Conservation (phyloP, 345 rosid genomes). For the Laguncularia racemosa region DNA sequence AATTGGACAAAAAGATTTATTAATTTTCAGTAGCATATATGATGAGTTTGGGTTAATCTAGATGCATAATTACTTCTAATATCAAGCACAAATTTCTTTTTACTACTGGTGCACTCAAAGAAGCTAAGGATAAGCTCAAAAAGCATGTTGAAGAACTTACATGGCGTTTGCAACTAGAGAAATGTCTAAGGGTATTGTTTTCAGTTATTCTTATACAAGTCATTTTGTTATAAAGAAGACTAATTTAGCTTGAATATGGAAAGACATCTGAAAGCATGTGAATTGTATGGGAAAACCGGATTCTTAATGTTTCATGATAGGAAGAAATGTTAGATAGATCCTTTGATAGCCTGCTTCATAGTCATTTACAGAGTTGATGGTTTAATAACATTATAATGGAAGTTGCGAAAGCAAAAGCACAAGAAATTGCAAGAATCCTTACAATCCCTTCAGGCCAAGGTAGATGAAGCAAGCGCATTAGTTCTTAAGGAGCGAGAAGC, state of each 20-base stretch:
- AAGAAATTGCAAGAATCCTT: conserved; percentile 31
- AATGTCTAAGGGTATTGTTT: conserved; percentile 31
- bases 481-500: conserved; percentile 30
- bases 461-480: conserved; percentile 31
- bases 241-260: too few relatives aligned
- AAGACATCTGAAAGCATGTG: too few relatives aligned
- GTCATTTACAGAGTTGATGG: neutral
- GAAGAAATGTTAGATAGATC: too few relatives aligned
- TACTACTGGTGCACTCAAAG: conserved; percentile 27
- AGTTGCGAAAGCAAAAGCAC: conserved; percentile 36
- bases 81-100: too few relatives aligned
- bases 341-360: neutral
- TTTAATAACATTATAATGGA: conserved; percentile 1
- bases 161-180: conserved; percentile 43
- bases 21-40: too few relatives aligned
- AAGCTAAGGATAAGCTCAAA: conserved; percentile 46
- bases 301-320: too few relatives aligned
- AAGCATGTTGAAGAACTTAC: conserved; percentile 45
- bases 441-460: conserved; percentile 34
- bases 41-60: too few relatives aligned
- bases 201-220: neutral
- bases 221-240: neutral
- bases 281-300: too few relatives aligned
- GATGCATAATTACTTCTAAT: too few relatives aligned
- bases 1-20: too few relatives aligned